phyloP scores from a whole-genome alignment of 495 filamentous ascomycete genomes.

The Lophiostoma macrostomum region DNA sequence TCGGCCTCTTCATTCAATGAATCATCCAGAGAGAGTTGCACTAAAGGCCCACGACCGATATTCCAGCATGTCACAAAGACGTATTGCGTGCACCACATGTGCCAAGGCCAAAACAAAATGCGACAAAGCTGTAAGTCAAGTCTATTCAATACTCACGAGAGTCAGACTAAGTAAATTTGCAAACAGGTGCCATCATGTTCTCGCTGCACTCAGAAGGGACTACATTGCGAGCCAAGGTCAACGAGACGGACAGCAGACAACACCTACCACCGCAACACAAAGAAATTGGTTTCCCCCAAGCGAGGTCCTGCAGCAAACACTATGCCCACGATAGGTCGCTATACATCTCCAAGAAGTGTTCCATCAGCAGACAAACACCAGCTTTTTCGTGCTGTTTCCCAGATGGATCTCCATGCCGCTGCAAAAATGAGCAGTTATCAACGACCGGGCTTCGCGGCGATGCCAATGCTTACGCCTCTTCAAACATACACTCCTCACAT shows the following conservation, averaged over 20 bases:
- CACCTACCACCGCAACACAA: constrained; percentile 27
- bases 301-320: constrained; percentile 22
- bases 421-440: constrained; percentile 22
- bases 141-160: not conserved
- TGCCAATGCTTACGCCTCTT: constrained; percentile 20
- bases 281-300: constrained; percentile 29
- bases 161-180: not conserved
- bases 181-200: constrained; percentile 31
- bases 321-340: constrained; percentile 18
- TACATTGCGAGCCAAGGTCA: constrained; percentile 30
- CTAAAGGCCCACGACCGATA: constrained; percentile 8
- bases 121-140: constrained; percentile 32
- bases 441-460: constrained; percentile 10
- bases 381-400: constrained; percentile 16
- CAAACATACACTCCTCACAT: constrained; percentile 24
- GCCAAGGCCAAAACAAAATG: constrained; percentile 53
- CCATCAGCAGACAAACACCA: constrained; percentile 12
- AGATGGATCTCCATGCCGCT: constrained; percentile 21
- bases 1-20: constrained; percentile 18
- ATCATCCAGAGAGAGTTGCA: constrained; percentile 3
- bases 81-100: constrained; percentile 58
- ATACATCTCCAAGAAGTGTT: constrained; percentile 27
- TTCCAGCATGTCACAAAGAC: constrained; percentile 22
- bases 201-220: constrained; percentile 33
- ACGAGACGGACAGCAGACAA: constrained; percentile 33